Conservation (phyloP, 345 rosid species). For the Cardamine resedifolia region DNA sequence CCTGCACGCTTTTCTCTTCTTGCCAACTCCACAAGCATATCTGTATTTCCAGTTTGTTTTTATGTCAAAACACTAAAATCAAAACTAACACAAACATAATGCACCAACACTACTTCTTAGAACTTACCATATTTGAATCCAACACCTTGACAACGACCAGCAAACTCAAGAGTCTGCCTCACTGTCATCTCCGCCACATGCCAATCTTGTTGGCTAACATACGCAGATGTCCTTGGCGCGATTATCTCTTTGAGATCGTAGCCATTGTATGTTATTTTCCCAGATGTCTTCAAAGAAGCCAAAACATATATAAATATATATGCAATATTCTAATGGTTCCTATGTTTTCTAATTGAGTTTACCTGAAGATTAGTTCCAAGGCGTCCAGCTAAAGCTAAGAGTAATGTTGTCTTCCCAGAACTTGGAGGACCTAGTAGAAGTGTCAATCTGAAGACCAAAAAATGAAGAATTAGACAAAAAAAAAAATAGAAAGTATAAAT, state of each 20-base stretch:
- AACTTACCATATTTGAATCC: slow-evolving; percentile 89
- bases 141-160: slow-evolving; percentile 95
- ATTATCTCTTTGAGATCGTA: slow-evolving; percentile 74
- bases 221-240: slow-evolving; percentile 87
- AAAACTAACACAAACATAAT: neutral
- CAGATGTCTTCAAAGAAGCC: slow-evolving; percentile 58
- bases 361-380: slow-evolving; percentile 76
- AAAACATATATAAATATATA: slow-evolving; percentile 18
- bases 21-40: slow-evolving; percentile 91
- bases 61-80: slow-evolving; percentile 28
- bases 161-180: slow-evolving; percentile 80
- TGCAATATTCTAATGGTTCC: neutral
- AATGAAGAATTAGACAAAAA: neutral
- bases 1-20: slow-evolving; percentile 92
- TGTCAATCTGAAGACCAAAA: slow-evolving; percentile 59
- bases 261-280: slow-evolving; percentile 80
- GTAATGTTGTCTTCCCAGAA: slow-evolving; percentile 92
- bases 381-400: slow-evolving; percentile 94
- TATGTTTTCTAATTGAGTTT: neutral
- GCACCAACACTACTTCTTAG: slow-evolving; percentile 9
- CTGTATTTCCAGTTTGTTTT: slow-evolving; percentile 41
- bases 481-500: neutral
- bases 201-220: slow-evolving; percentile 95
- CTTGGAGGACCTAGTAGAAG: slow-evolving; percentile 96
- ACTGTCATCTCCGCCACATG: slow-evolving; percentile 98